Evolutionary conservation across 305 asterid species (phyloP).

Genomic region (Fraxinus dipetala): DNA sequence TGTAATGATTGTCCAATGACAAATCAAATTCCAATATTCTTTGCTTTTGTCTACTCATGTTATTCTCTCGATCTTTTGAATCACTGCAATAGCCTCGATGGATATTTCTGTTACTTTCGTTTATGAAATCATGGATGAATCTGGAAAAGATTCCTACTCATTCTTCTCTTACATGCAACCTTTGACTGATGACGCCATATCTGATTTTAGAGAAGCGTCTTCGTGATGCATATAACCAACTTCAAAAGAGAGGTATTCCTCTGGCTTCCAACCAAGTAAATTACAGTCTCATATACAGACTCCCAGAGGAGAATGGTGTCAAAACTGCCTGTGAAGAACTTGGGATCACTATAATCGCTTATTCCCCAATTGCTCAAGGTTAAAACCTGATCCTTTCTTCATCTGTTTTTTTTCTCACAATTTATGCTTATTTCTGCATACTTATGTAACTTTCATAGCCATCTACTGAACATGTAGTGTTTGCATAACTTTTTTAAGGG

Average conservation of each 20-base stretch:
- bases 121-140: not conserved
- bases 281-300: slow-evolving; percentile 82
- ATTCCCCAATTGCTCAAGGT: slow-evolving; percentile 98
- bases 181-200: slow-evolving; percentile 16
- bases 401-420: not conserved
- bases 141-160: not conserved
- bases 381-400: not conserved
- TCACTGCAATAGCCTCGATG: too few relatives aligned
- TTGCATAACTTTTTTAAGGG: not conserved
- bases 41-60: not conserved
- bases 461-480: not conserved
- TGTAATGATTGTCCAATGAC: not conserved
- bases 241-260: slow-evolving; percentile 82
- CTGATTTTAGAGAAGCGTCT: slow-evolving; percentile 76
- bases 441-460: not conserved
- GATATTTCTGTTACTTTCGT: not conserved
- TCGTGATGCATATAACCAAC: slow-evolving; percentile 65
- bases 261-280: slow-evolving; percentile 94
- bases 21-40: not conserved
- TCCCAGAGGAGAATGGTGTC: slow-evolving; percentile 86
- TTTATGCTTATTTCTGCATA: slow-evolving; percentile 1
- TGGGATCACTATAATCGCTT: slow-evolving; percentile 80
- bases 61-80: not conserved
- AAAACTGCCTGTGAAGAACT: slow-evolving; percentile 91
- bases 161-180: not conserved